Evolutionary conservation across 805 yeast genomes (phyloP).

Genomic region (Pichia scutulata): DNA sequence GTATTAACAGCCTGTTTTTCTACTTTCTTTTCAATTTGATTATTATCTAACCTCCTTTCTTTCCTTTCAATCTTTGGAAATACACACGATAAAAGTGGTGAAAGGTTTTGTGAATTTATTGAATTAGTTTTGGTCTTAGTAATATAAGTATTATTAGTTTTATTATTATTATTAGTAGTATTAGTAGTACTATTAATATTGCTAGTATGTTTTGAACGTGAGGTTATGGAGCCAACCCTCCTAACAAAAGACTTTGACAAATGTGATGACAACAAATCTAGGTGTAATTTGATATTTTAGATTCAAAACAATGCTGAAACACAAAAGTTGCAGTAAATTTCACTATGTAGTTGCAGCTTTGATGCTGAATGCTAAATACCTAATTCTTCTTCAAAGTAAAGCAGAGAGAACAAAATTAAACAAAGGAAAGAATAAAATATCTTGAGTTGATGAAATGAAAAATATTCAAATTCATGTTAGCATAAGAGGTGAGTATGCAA

Average conservation of each 20-base stretch:
- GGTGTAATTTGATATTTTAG: background rate
- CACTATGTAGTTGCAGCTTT: background rate
- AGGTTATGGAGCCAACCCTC: background rate
- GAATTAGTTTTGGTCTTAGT: background rate
- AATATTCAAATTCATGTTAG: background rate
- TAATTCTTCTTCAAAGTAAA: background rate
- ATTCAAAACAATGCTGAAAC: background rate
- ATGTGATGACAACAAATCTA: conserved; percentile 3
- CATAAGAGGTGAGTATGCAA: background rate
- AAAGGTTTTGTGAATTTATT: background rate
- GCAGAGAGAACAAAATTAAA: background rate
- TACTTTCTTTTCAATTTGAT: background rate
- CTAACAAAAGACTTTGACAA: background rate
- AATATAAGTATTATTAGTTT: no score
- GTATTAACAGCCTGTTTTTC: background rate
- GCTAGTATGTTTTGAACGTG: background rate
- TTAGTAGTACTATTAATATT: background rate
- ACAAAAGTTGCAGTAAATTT: background rate
- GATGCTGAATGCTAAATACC: background rate
- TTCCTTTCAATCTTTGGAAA: background rate
- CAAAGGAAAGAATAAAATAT: background rate
- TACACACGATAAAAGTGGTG: background rate
- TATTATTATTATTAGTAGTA: background rate
- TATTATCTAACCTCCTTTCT: background rate
- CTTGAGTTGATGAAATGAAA: background rate